A percentile compares a stretch with the other conserved stretches of the same genome.
phyloP scores from a whole-genome alignment of 257 asterid genomes.

The Cynanchum wilfordii region DNA sequence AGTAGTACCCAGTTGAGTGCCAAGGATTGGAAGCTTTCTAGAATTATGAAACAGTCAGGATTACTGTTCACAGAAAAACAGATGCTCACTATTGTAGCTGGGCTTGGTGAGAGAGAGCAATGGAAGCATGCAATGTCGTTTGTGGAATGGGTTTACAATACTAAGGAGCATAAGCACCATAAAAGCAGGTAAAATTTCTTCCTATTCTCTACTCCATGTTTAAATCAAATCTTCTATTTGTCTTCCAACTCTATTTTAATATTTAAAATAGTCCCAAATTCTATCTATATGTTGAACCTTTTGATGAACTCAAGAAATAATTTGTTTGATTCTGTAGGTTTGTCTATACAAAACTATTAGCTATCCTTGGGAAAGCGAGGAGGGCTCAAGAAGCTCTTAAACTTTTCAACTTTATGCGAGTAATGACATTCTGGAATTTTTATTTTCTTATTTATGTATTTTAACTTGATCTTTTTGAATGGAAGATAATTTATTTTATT shows the following conservation, averaged over 20 bases:
- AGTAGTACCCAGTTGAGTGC: conserved; percentile 50
- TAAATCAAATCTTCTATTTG: background rate
- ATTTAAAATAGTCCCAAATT: background rate
- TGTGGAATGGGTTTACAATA: conserved; percentile 76
- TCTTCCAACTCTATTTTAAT: background rate
- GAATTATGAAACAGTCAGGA: conserved; percentile 73
- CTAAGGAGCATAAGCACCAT: conserved; percentile 59
- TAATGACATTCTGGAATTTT: conserved; percentile 26
- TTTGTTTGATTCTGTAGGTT: conserved; percentile 44
- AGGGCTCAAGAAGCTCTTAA: conserved; percentile 72
- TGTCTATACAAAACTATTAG: conserved; percentile 77
- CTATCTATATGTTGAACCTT: background rate
- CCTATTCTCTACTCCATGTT: conserved; percentile 5
- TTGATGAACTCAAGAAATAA: conserved; percentile 6
- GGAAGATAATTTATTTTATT: conserved; percentile 6
- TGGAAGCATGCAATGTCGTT: conserved; percentile 78
- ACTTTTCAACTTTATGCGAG: conserved; percentile 80
- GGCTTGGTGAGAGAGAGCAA: conserved; percentile 70
- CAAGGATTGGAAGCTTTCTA: conserved; percentile 76
- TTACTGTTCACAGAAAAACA: conserved; percentile 81
- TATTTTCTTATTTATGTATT: background rate
- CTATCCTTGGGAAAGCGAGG: conserved; percentile 75
- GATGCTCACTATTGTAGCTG: conserved; percentile 74
- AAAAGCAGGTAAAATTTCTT: conserved; percentile 58
- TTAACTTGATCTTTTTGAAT: conserved; percentile 14